Evolutionary conservation across 1,284 basidiomycete species (phyloP), one percentile per base, ranked within the genome.

Genomic region (Fereydounia khargensis): DNA sequence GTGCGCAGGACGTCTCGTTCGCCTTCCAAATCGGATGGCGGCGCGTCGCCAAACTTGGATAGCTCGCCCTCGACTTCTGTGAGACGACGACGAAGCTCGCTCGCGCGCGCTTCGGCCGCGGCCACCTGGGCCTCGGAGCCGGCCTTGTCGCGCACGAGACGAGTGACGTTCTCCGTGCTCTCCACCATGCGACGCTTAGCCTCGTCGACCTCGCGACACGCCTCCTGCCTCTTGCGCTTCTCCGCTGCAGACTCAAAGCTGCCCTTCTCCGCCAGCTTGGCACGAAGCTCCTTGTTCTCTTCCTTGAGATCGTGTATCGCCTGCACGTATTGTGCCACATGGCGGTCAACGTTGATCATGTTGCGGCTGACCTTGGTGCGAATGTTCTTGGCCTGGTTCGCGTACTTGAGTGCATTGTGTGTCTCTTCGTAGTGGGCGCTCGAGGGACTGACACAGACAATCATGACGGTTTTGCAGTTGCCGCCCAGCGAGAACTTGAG

Each of bases 301-400:
- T 81, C 76, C 68, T 90, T 89, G 57, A 91, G 84, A 46, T 88
- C 79, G 74, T 89, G 89, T 69, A 97, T 96, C 42, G 89, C 89
- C 76, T 91, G 87, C 24, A 96, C 88, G 53, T 78, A 77, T 50
- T 77, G 71, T 0, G 67, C 71, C 1, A 75, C 73, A 44, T 75
- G 73, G 6, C 73, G 53, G 28, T 75, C 73, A 38, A 75, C 68
- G 40, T 75, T 73, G 59, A 75, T 60, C 53, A 71, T 54, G 56
- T 75, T 75, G 36, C 68, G 55, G 33, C 64, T 65, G 41, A 75
- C 70, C 43, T 75, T 75, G 39, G 73, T 75, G 34, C 70, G 67
- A 46, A 75, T 75, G 50, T 74, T 74, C 45, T 75, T 75, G 37
- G 73, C 73, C 39, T 72, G 71, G 45, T 74, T 74, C 22, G 73